Conservation (phyloP, 2,329 filamentous ascomycete genomes). For the Xenoacremonium recifei region DNA sequence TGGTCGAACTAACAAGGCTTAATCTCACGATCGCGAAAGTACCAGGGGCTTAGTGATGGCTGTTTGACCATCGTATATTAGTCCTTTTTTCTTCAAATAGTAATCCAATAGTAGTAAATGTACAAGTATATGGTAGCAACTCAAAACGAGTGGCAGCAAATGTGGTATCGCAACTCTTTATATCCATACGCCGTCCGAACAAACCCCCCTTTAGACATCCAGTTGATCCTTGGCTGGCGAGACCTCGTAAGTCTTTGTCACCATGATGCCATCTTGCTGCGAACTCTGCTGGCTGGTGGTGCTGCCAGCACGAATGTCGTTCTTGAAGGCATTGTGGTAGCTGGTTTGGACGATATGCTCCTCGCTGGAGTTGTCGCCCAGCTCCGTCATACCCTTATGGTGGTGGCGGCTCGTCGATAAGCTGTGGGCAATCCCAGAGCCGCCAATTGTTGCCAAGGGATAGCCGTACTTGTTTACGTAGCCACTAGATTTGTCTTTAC, state of each 20-base stretch:
- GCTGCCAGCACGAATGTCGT: constrained; percentile 19
- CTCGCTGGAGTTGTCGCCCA: constrained; percentile 30
- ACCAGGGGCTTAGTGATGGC: too few relatives aligned
- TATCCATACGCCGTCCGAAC: too few relatives aligned
- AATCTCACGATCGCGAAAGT: too few relatives aligned
- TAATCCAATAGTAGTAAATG: too few relatives aligned
- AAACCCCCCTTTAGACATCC: constrained; percentile 15
- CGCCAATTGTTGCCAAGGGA: constrained; percentile 24
- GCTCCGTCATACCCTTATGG: constrained; percentile 21
- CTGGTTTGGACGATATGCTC: constrained; percentile 27
- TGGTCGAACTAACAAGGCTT: too few relatives aligned
- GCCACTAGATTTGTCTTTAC: constrained; percentile 22
- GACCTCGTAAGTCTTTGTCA: constrained; percentile 24
- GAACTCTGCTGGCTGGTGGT: constrained; percentile 16
- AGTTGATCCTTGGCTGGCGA: constrained; percentile 21
- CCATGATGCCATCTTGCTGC: constrained; percentile 21
- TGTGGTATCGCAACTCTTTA: too few relatives aligned
- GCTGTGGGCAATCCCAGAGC: constrained; percentile 13
- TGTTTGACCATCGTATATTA: too few relatives aligned
- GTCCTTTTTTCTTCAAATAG: too few relatives aligned
- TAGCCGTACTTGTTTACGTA: constrained; percentile 25
- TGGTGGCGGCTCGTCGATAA: constrained; percentile 15
- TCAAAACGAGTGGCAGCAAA: too few relatives aligned
- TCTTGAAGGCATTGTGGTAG: constrained; percentile 17
- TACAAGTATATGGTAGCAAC: too few relatives aligned